Conservation (phyloP, 2,329 filamentous ascomycete genomes). For the Epichloe uncinata region DNA sequence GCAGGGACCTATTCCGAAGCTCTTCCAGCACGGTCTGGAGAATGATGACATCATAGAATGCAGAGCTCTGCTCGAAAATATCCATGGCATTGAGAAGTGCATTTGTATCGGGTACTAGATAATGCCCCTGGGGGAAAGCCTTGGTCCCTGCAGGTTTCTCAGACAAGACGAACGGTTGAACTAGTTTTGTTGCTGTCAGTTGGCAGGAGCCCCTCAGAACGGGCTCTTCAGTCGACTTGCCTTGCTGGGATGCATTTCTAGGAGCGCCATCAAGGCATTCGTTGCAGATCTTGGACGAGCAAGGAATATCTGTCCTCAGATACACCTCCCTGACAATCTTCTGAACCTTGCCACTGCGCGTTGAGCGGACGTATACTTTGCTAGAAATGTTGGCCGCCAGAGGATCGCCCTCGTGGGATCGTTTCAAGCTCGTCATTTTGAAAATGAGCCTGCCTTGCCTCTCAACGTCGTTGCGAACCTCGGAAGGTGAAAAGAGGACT, state of each 20-base stretch:
- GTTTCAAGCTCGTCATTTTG: constrained; percentile 53
- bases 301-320: constrained; percentile 90
- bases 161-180: constrained; percentile 73
- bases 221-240: constrained; percentile 32
- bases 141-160: constrained; percentile 77
- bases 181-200: constrained; percentile 27
- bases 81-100: constrained; percentile 94
- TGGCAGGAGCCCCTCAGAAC: not conserved
- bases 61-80: constrained; percentile 79
- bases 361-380: constrained; percentile 92
- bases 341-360: constrained; percentile 91
- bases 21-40: constrained; percentile 95
- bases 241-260: constrained; percentile 62
- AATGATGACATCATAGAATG: constrained; percentile 94
- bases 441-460: not conserved
- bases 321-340: constrained; percentile 98
- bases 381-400: constrained; percentile 67
- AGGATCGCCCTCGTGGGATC: constrained; percentile 38
- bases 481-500: constrained; percentile 6
- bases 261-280: constrained; percentile 63
- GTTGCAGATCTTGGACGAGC: constrained; percentile 80
- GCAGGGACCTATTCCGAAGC: constrained; percentile 82
- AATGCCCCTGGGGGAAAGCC: constrained; percentile 78
- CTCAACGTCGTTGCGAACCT: constrained; percentile 6
- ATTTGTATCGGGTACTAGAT: constrained; percentile 92